Evolutionary conservation across 805 yeast genomes (phyloP).

Genomic region (Saccharomyces kudriavzevii): DNA sequence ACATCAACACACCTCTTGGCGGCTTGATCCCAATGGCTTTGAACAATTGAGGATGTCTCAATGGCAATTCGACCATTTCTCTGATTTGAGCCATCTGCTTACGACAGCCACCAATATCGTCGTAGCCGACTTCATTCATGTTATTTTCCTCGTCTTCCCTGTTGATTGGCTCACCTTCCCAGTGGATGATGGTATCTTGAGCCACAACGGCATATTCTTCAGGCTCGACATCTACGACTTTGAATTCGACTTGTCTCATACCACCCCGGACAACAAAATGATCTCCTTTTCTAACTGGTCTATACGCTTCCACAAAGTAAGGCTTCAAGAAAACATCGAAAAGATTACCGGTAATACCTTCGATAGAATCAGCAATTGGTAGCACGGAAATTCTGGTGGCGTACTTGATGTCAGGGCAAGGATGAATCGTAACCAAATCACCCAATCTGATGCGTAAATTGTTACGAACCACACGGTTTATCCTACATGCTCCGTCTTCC

Average conservation of each 20-base stretch:
- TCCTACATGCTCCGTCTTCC: constrained; percentile 89
- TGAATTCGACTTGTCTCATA: constrained; percentile 98
- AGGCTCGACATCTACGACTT: constrained; percentile 97
- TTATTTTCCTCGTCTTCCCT: constrained; percentile 57
- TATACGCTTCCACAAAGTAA: constrained; percentile 95
- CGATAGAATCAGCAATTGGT: constrained; percentile 97
- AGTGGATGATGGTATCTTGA: constrained; percentile 95
- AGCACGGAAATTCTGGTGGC: constrained; percentile 90
- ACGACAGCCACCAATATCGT: constrained; percentile 98
- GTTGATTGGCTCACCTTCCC: constrained; percentile 98
- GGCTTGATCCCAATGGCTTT: constrained; percentile 98
- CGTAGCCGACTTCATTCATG: constrained; percentile 95
- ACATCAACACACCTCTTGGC: constrained; percentile 95
- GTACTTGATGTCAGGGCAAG: constrained; percentile 96
- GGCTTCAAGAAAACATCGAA: constrained; percentile 96
- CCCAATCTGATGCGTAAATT: constrained; percentile 91
- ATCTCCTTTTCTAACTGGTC: constrained; percentile 97
- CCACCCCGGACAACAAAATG: constrained; percentile 95
- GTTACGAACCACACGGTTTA: constrained; percentile 93
- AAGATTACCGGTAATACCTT: constrained; percentile 92
- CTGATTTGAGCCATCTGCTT: constrained; percentile 99
- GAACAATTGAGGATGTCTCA: constrained; percentile 96
- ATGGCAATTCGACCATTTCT: constrained; percentile 95
- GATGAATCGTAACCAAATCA: constrained; percentile 82
- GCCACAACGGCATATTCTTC: constrained; percentile 96